Percentiles rank a stretch among this genome's conserved stretches.
phyloP scores from a whole-genome alignment of 2,329 filamentous ascomycete genomes.

The Hymenoscyphus infarciens region DNA sequence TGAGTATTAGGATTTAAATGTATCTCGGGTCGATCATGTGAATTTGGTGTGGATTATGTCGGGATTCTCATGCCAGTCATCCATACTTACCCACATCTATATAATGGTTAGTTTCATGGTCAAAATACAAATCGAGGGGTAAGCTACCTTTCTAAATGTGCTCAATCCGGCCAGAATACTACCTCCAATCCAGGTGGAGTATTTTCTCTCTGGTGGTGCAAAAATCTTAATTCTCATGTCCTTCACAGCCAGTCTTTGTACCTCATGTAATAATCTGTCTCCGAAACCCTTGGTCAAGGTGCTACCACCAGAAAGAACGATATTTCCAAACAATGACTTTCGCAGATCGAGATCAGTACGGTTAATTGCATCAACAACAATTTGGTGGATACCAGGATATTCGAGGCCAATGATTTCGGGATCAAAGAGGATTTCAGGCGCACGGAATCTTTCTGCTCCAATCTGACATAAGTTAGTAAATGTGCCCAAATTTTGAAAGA shows the following conservation, averaged over 20 bases:
- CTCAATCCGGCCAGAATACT: slow-evolving; percentile 95
- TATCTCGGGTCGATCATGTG: slow-evolving; percentile 48
- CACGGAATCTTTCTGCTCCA: slow-evolving; percentile 89
- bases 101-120: slow-evolving; percentile 8
- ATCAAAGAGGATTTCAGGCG: slow-evolving; percentile 95
- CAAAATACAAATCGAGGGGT: neutral
- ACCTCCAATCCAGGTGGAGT: slow-evolving; percentile 98
- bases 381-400: slow-evolving; percentile 95
- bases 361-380: slow-evolving; percentile 93
- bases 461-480: slow-evolving; percentile 51
- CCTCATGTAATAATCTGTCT: slow-evolving; percentile 84
- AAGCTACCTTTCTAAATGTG: slow-evolving; percentile 90
- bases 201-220: slow-evolving; percentile 94
- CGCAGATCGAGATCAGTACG: slow-evolving; percentile 93
- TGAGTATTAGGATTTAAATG: slow-evolving; percentile 1
- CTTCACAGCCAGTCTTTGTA: slow-evolving; percentile 91
- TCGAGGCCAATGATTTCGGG: slow-evolving; percentile 95
- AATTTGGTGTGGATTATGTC: slow-evolving; percentile 99
- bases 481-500: neutral
- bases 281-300: slow-evolving; percentile 97
- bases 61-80: slow-evolving; percentile 99
- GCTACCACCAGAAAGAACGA: slow-evolving; percentile 92
- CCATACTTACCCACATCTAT: slow-evolving; percentile 99
- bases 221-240: slow-evolving; percentile 99
- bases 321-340: slow-evolving; percentile 92